Base-by-base conservation (phyloP, 441 rosid genomes). In the Populus hybrid region DNA sequence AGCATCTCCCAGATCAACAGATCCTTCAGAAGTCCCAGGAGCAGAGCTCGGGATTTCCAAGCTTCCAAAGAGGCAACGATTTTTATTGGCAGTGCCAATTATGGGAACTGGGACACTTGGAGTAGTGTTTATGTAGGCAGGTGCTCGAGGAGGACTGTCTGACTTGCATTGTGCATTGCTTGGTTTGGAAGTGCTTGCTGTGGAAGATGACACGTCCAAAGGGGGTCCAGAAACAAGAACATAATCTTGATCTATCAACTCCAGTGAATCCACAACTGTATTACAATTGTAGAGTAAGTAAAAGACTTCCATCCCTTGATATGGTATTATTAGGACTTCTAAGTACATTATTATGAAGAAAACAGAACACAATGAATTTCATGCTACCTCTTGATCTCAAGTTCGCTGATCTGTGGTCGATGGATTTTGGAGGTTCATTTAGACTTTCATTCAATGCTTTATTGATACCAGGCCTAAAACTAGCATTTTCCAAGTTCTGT, bases 201-300 rank as follows among this genome's bases (percentile, higher is more conserved):
- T 87, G 38, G 91, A 85, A 76, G 93, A 84, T 26, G 89, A 88
- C 28, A 83, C 74, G 70, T 92, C 98, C 85, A 87, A 75, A 61
- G 94, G 90, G 24, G 99, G 95, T 76, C 95, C 93, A 85, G 95
- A 88, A 34, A 93, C 93, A 32, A 95, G 67, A 86, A 95, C 98
- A 69, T 86, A 95, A 75, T 95, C 99, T 83, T 90, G 97, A 88
- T 95, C 99, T 80, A 90, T 89, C 80, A 85, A 82, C 87, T 94
- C 99, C 85, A 89, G 79, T 50, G 93, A 91, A 80, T 94, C 97
- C 67, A 81, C 86, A 67, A 85, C 97, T 92, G 84, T 73, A 76
- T 10, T 75, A 68, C 67, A 67, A 46, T 46, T 46, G 57, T 4
- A 46, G 20, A 46, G 57, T 14, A 46, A 46, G 57, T 46, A 4